phyloP scores from a whole-genome alignment of 2,329 filamentous ascomycete genomes.

The Nemania diffusa region DNA sequence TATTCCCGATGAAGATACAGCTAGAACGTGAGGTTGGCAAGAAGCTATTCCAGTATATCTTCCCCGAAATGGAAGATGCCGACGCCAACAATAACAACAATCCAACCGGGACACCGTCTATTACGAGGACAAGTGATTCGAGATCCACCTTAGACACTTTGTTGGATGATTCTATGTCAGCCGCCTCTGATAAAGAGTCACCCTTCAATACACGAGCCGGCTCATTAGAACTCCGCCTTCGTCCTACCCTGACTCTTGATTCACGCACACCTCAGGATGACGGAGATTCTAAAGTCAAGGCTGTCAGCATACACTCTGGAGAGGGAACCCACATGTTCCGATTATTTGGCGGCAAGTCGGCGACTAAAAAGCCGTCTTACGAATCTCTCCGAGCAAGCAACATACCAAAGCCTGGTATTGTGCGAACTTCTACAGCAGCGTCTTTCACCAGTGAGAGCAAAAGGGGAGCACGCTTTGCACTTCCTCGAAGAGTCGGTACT shows the following conservation, averaged over 20 bases:
- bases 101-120: constrained; percentile 68
- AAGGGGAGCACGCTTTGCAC: constrained; percentile 65
- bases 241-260: constrained; percentile 79
- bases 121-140: constrained; percentile 58
- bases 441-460: constrained; percentile 55
- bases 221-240: constrained; percentile 82
- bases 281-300: constrained; percentile 56
- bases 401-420: constrained; percentile 57
- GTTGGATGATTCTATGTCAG: constrained; percentile 49
- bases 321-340: constrained; percentile 62
- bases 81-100: constrained; percentile 55
- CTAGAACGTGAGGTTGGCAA: constrained; percentile 92
- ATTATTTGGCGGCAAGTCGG: constrained; percentile 61
- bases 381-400: constrained; percentile 62
- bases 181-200: constrained; percentile 59
- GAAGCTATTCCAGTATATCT: constrained; percentile 96
- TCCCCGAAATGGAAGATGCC: constrained; percentile 80
- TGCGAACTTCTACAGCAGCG: constrained; percentile 58
- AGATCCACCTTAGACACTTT: constrained; percentile 62
- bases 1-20: constrained; percentile 94
- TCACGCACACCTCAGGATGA: constrained; percentile 49
- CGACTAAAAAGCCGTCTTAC: constrained; percentile 64
- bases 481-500: constrained; percentile 61
- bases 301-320: constrained; percentile 60
- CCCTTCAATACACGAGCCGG: constrained; percentile 72